These are phyloP conservation scores for Pichia exigua DNA, from an alignment of 805 yeast species.

Conservation along the genomic window DNA sequence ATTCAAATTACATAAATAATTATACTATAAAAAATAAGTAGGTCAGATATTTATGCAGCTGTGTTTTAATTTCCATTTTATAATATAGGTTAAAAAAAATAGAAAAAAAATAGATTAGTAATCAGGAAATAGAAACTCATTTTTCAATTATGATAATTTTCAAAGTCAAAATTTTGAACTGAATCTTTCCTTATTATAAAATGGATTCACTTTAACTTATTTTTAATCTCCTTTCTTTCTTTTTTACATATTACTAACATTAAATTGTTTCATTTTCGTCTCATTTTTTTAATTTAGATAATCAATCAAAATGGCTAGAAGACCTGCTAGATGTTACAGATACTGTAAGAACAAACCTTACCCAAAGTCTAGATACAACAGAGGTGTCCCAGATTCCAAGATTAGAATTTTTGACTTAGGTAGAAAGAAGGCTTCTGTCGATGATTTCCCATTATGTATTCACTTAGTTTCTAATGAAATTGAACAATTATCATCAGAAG, in stretches of 20 bases:
- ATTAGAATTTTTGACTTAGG: slow-evolving; percentile 98
- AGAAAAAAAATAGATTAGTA: background rate
- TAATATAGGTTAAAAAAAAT: background rate
- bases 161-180: background rate
- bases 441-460: slow-evolving; percentile 98
- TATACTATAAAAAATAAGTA: no score
- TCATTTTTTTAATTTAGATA: slow-evolving; percentile 7
- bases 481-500: slow-evolving; percentile 99
- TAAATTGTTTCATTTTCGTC: background rate
- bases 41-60: no score
- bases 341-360: slow-evolving; percentile 99
- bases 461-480: slow-evolving; percentile 99
- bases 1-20: no score
- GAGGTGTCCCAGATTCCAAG: slow-evolving; percentile 99
- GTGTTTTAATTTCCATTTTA: no score
- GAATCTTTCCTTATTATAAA: background rate
- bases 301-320: slow-evolving; percentile 89
- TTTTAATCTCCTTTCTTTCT: background rate
- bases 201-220: background rate
- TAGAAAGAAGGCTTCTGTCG: slow-evolving; percentile 99
- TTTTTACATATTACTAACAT: slow-evolving; percentile 8
- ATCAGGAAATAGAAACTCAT: background rate
- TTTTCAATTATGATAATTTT: background rate
- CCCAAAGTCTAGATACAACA: slow-evolving; percentile 99
- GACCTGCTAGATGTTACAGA: slow-evolving; percentile 99